Percentiles rank a stretch among this genome's conserved stretches.
Evolutionary conservation across 148 eudicot genomes (phyloP).

Genomic region (Oxyria digyna): DNA sequence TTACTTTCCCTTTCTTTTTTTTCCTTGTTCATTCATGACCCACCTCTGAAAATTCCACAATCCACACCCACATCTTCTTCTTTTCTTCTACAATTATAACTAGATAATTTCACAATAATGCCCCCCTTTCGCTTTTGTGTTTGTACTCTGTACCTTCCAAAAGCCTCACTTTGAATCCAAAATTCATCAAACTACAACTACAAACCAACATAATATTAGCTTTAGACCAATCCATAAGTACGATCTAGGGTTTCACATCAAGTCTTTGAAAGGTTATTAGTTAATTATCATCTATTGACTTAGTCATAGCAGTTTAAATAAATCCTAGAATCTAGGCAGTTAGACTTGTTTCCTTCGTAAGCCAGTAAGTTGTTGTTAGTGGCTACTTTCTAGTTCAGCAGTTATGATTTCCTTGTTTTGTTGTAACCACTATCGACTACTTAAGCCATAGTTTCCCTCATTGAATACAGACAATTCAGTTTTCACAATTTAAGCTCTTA

Average conservation of each 20-base stretch:
- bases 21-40: background rate
- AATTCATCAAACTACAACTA: too few relatives aligned
- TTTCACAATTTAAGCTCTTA: background rate
- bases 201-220: too few relatives aligned
- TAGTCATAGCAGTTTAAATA: too few relatives aligned
- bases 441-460: background rate
- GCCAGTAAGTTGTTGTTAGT: too few relatives aligned
- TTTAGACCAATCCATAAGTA: too few relatives aligned
- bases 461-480: too few relatives aligned
- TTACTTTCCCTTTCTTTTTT: background rate
- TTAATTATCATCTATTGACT: too few relatives aligned
- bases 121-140: constrained; percentile 7
- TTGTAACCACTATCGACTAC: background rate
- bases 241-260: too few relatives aligned
- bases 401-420: background rate
- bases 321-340: too few relatives aligned
- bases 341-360: too few relatives aligned
- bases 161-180: constrained; percentile 57
- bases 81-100: background rate
- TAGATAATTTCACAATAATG: background rate
- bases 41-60: background rate
- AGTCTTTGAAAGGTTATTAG: too few relatives aligned
- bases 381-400: background rate
- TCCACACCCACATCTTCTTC: constrained; percentile 7
- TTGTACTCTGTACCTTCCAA: constrained; percentile 12